Evolutionary conservation across 2,329 filamentous ascomycete genomes (phyloP), one percentile per base, ranked within the genome.

Genomic region (Fusarium papillatum): DNA sequence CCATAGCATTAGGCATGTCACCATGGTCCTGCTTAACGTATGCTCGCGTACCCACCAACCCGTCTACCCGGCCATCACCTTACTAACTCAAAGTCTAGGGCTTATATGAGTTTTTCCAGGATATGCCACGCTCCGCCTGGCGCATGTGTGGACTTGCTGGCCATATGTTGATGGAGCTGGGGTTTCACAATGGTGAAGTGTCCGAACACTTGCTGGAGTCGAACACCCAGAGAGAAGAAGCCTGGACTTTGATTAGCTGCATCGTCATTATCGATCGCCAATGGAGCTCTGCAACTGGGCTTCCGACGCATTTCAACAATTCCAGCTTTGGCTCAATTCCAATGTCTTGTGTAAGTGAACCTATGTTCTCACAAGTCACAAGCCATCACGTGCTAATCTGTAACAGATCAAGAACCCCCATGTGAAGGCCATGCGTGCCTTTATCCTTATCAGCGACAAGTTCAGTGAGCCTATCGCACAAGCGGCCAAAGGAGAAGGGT

Each of bases 101-200:
- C 0, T 75, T 72, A 65, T 80, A 80, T 14, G 69, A 79, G 31
- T 80, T 76, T 53, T 81, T 81, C 36, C 69, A 78, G 10, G 80
- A 78, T 1, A 69, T 71, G 57, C 71, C 71, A 1, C 78, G 76
- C 1, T 76, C 70, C 14, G 79, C 80, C 2, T 80, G 78, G 79
- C 74, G 80, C 3, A 80, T 81, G 80, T 81, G 79, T 4, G 79
- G 80, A 0, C 66, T 77, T 4, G 80, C 79, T 10, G 80, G 80
- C 2, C 73, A 74, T 3, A 79, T 81, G 64, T 10, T 79, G 10
- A 77, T 81, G 77, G 80, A 81, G 36, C 78, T 81, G 6, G 80
- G 80, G 1, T 69, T 80, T 2, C 80, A 81, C 26, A 79, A 74
- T 17, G 68, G 75, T 17, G 79, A 80, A 2, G 76, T 80, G 1